phyloP scores from a whole-genome alignment of 2,329 filamentous ascomycete genomes.

The Alternaria burnsii region DNA sequence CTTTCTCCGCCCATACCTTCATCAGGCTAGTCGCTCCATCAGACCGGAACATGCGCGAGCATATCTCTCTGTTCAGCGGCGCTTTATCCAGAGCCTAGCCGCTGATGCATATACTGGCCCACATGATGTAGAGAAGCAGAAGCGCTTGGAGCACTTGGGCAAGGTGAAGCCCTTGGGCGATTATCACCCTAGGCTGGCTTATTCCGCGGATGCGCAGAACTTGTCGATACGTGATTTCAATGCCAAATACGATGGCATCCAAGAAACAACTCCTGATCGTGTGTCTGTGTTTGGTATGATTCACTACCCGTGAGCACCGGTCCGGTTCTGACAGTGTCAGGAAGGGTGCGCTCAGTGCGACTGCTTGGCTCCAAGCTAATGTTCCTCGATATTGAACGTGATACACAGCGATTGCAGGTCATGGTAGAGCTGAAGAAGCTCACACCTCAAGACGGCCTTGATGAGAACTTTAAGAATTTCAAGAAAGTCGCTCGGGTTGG shows the following conservation, averaged over 20 bases:
- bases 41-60: conserved; percentile 59
- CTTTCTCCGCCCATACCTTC: conserved; percentile 66
- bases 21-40: conserved; percentile 49
- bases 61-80: conserved; percentile 56
- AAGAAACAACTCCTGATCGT: conserved; percentile 36
- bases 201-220: conserved; percentile 24
- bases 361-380: conserved; percentile 78
- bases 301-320: background rate
- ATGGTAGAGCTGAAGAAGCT: conserved; percentile 73
- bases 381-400: conserved; percentile 82
- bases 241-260: conserved; percentile 37
- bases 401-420: conserved; percentile 76
- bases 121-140: conserved; percentile 58
- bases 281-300: conserved; percentile 49
- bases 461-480: conserved; percentile 65
- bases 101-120: conserved; percentile 39
- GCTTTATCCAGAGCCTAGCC: conserved; percentile 32
- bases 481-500: conserved; percentile 76
- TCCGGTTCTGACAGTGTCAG: conserved; percentile 57
- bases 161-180: conserved; percentile 58
- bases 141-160: conserved; percentile 64
- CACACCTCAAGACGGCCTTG: conserved; percentile 45
- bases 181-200: conserved; percentile 63
- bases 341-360: conserved; percentile 78
- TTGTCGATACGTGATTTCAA: conserved; percentile 43